Conservation (phyloP, 352 stramenopile genomes). For the Globisporangium orthogonon region DNA sequence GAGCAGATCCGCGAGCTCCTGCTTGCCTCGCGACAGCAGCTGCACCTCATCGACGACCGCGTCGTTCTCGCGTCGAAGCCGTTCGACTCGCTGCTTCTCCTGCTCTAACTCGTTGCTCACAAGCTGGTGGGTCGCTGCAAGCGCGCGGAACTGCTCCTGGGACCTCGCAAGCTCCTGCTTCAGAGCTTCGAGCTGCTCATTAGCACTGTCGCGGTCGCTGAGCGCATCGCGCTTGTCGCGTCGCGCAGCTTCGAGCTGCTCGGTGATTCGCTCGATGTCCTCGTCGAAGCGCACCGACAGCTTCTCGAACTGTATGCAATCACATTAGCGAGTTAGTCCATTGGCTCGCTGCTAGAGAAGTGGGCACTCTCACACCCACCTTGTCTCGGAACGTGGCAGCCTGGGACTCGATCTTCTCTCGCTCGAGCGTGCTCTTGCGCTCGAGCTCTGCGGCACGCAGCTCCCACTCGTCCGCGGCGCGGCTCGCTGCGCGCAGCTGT, state of each 20-base stretch:
- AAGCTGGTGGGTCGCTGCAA: neutral
- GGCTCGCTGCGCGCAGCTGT: slow-evolving; percentile 23
- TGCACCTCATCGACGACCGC: slow-evolving; percentile 6
- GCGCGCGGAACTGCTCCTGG: neutral
- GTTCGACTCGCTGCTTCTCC: slow-evolving; percentile 5
- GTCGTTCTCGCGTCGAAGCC: neutral
- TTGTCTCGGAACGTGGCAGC: slow-evolving; percentile 14
- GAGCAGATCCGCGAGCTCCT: neutral
- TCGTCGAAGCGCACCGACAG: slow-evolving; percentile 12
- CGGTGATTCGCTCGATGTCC: slow-evolving; percentile 11
- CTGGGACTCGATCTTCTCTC: slow-evolving; percentile 22
- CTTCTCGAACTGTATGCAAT: slow-evolving; percentile 7
- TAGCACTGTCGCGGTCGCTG: neutral
- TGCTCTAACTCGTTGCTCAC: slow-evolving; percentile 9
- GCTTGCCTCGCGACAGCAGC: slow-evolving; percentile 7
- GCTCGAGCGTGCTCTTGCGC: slow-evolving; percentile 14
- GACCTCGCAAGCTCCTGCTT: neutral
- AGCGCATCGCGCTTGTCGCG: slow-evolving; percentile 4
- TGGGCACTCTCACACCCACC: neutral
- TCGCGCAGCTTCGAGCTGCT: slow-evolving; percentile 10
- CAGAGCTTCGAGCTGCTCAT: neutral
- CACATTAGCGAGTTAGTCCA: neutral
- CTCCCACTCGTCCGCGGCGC: slow-evolving; percentile 26
- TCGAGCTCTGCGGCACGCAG: slow-evolving; percentile 16
- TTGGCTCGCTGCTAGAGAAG: too few species aligned